Conservation (phyloP, 2,329 filamentous ascomycete genomes). For the Penicillium nordicum region DNA sequence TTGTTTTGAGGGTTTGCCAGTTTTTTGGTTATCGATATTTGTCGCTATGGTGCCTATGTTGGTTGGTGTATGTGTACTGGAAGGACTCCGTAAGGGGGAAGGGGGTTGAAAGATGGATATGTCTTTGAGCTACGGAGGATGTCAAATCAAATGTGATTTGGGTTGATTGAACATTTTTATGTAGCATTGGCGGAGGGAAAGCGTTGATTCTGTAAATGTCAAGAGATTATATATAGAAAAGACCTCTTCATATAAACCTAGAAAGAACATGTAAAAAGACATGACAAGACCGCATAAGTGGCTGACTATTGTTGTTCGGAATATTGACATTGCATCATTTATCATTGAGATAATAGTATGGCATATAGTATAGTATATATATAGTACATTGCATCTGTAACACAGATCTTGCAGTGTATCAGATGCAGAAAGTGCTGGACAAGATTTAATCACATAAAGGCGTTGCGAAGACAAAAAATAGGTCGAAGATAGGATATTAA, state of each 20-base stretch:
- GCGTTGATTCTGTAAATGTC: background rate
- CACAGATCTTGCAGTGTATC: background rate
- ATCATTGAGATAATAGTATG: conserved; percentile 3
- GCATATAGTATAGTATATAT: conserved; percentile 12
- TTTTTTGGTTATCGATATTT: background rate
- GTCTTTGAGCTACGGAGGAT: background rate
- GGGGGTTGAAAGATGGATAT: no score
- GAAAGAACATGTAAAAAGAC: no score
- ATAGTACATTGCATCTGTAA: conserved; percentile 3
- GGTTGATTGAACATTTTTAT: background rate
- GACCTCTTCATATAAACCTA: no score
- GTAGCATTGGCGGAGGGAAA: background rate
- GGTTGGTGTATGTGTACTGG: background rate
- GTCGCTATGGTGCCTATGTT: background rate
- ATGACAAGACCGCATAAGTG: no score
- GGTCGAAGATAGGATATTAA: conserved; percentile 9
- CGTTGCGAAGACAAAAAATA: background rate
- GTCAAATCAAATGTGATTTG: no score
- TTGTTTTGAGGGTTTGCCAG: background rate
- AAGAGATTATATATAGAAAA: no score
- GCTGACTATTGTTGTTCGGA: background rate
- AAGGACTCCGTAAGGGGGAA: background rate
- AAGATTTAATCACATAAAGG: conserved; percentile 6
- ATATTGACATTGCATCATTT: conserved; percentile 13
- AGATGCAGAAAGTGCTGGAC: background rate